Base-by-base conservation (phyloP, 2,329 filamentous ascomycete species). In the Drechslera avenae region DNA sequence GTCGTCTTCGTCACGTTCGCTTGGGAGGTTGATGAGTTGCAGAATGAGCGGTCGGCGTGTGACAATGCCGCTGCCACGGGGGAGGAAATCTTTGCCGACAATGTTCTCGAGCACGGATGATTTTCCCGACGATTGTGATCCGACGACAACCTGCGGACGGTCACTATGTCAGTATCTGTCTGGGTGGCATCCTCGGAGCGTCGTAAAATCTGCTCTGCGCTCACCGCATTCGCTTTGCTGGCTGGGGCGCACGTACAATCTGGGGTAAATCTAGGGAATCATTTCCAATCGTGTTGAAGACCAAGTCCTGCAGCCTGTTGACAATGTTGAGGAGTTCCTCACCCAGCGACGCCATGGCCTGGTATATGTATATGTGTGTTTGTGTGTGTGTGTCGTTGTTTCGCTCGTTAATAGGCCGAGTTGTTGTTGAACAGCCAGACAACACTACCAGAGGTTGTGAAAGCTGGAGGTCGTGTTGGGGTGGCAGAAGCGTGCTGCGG, bases 231-330 rank as follows among this genome's bases (percentile, higher is more conserved):
- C 49, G 39, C 39, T 52, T 37, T 56, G 47, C 52, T 37, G 41
- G 40, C 40, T 50, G 39, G 44, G 46, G 59, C 44, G 72, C 85
- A 96, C 94, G 80, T 86, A 97, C 94, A 83, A 99, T 99, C 79
- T 99, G 94, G 52, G 94, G 94, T 50, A 99, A 81, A 77, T 99
- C 94, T 55, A 99, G 84, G 45, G 93, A 97, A 76, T 99, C 94
- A 80, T 92, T 97, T 77, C 94, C 94, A 76, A 99, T 99, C 64
- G 94, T 99, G 79, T 99, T 99, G 82, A 99, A 99, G 71, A 99
- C 94, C 71, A 99, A 79, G 77, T 97, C 94, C 78, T 99, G 94
- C 70, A 99, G 83, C 82, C 96, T 96, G 82, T 99, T 99, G 79
- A 99, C 94, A 60, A 91, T 95, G 66, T 85, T 86, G 74, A 99